Conservation (phyloP, 192 early-diverging fungal species). For the Paraglomus brasilianum region DNA sequence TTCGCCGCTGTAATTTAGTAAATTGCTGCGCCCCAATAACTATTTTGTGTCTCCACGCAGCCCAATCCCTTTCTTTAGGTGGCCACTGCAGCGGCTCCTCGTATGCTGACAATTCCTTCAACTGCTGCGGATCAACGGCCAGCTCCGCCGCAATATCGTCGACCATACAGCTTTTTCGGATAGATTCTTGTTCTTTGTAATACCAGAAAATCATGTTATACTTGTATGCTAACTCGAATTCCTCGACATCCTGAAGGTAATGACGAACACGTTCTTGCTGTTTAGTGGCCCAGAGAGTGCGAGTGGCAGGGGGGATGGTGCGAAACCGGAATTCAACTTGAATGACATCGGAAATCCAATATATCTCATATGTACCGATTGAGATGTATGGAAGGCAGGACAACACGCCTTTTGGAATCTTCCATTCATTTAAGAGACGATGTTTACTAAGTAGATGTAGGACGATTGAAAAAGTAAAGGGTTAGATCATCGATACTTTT, state of each 20-base stretch:
- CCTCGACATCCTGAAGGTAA: constrained; percentile 1
- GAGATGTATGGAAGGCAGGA: constrained; percentile 6
- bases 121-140: neutral
- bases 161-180: constrained; percentile 8
- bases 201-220: constrained; percentile 16
- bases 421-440: constrained; percentile 13
- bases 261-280: neutral
- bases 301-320: neutral
- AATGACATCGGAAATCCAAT: constrained; percentile 6
- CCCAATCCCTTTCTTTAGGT: constrained; percentile 8
- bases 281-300: neutral
- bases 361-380: constrained; percentile 2
- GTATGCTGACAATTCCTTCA: neutral
- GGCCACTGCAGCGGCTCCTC: constrained; percentile 8
- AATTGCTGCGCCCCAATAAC: neutral
- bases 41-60: constrained; percentile 2
- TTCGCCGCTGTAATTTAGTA: no score
- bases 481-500: neutral
- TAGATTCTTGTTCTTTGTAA: constrained; percentile 8
- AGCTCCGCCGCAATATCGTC: constrained; percentile 10
- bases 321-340: neutral
- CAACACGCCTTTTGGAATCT: constrained; percentile 5
- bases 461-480: neutral
- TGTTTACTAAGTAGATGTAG: constrained; percentile 1
- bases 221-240: constrained; percentile 15